Percentiles rank a stretch among this genome's conserved stretches.
Conservation (phyloP, 805 yeast genomes). For the Saturnispora sekii region DNA sequence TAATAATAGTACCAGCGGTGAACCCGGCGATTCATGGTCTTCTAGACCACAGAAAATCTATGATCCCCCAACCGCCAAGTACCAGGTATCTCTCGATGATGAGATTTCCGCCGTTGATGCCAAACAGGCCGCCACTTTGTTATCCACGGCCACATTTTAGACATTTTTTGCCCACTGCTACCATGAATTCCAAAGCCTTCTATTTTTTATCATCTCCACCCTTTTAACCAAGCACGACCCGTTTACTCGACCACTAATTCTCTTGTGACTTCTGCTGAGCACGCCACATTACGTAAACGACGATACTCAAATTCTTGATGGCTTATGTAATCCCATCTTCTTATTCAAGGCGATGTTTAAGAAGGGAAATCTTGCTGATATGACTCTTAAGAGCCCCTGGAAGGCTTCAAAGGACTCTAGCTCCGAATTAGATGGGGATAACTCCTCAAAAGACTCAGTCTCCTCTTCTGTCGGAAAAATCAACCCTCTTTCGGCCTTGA, state of each 20-base stretch:
- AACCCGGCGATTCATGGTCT: slow-evolving; percentile 26
- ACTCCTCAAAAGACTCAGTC: not conserved
- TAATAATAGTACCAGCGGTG: not conserved
- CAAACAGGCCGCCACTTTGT: slow-evolving; percentile 67
- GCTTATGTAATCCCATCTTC: not conserved
- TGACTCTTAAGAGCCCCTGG: not conserved
- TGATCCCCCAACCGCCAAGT: not conserved
- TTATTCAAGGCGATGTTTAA: not conserved
- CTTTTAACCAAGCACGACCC: no score
- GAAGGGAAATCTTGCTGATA: not conserved
- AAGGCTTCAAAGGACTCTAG: no score
- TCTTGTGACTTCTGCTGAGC: no score
- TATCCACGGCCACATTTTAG: slow-evolving; percentile 68
- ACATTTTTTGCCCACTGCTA: not conserved
- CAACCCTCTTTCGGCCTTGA: slow-evolving; percentile 12
- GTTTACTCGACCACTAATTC: not conserved
- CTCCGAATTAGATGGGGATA: no score
- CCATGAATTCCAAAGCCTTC: no score
- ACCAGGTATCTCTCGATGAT: slow-evolving; percentile 2
- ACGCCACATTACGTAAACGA: no score
- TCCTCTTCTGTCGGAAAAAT: not conserved
- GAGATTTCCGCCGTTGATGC: slow-evolving; percentile 49
- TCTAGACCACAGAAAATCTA: slow-evolving; percentile 23
- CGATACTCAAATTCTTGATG: no score
- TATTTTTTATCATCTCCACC: not conserved